Percentiles rank a stretch among this genome's conserved stretches.
phyloP scores from a whole-genome alignment of 2,329 filamentous ascomycete genomes.

The Trichophyton equinum region DNA sequence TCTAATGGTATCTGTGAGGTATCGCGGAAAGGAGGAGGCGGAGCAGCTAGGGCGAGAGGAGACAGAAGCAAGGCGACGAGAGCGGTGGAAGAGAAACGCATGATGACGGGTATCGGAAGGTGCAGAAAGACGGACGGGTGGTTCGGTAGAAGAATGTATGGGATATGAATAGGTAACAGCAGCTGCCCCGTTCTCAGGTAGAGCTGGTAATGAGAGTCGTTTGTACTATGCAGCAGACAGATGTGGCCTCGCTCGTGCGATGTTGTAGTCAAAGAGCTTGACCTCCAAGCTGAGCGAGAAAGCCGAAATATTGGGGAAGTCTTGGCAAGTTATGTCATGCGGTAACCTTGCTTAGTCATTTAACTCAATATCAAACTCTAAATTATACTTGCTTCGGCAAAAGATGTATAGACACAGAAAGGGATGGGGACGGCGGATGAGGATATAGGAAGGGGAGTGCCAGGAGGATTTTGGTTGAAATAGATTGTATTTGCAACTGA shows the following conservation, averaged over 20 bases:
- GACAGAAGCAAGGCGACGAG: slow-evolving; percentile 34
- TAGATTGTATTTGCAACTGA: neutral
- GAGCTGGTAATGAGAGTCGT: neutral
- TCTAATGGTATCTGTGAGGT: slow-evolving; percentile 38
- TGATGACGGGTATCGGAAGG: neutral
- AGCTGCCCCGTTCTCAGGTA: neutral
- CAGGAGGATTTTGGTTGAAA: neutral
- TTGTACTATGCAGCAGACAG: neutral
- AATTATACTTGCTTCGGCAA: neutral
- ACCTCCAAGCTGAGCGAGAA: neutral
- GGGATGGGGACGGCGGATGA: neutral
- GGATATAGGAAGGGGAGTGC: neutral
- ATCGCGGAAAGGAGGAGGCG: slow-evolving; percentile 36
- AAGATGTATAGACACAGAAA: no score
- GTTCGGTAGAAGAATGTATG: neutral
- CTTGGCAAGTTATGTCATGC: neutral
- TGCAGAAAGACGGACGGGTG: neutral
- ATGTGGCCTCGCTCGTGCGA: neutral
- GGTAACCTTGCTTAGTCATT: neutral
- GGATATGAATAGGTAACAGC: neutral
- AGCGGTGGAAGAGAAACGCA: slow-evolving; percentile 14
- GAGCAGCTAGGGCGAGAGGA: slow-evolving; percentile 33
- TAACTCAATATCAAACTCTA: neutral
- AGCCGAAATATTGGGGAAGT: neutral
- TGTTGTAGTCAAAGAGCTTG: neutral